A percentile compares a stretch with the other conserved stretches of the same genome.
These are phyloP conservation scores for Saturnispora diversa DNA, from an alignment of 805 yeast genomes.

Conservation along the genomic window DNA sequence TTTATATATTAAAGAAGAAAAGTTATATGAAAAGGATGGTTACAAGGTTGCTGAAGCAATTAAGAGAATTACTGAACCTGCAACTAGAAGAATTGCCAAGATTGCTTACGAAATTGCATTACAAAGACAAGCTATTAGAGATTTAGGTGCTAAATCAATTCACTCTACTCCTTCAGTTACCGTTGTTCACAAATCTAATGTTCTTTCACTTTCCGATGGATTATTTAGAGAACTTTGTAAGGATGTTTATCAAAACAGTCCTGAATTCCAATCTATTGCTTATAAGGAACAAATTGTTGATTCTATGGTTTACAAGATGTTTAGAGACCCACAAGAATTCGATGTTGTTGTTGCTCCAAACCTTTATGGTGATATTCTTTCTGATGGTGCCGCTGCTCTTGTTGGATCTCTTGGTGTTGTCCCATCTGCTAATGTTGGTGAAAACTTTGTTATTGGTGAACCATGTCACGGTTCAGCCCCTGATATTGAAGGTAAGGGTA, in stretches of 20 bases:
- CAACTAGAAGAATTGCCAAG: constrained; percentile 77
- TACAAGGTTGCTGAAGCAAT: constrained; percentile 93
- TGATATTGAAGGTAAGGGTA: constrained; percentile 92
- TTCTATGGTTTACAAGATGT: constrained; percentile 98
- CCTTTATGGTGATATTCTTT: constrained; percentile 92
- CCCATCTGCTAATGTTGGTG: constrained; percentile 97
- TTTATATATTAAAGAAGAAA: constrained; percentile 90
- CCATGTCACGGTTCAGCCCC: constrained; percentile 99
- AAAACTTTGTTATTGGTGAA: constrained; percentile 92
- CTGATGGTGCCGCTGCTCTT: constrained; percentile 97
- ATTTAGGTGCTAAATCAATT: constrained; percentile 47
- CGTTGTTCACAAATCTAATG: constrained; percentile 95
- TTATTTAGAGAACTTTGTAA: constrained; percentile 85
- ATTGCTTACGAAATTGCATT: constrained; percentile 90
- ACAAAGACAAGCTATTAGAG: constrained; percentile 77
- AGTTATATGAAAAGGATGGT: constrained; percentile 68
- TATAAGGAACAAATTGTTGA: constrained; percentile 96
- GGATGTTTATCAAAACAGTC: constrained; percentile 49
- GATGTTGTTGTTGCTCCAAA: constrained; percentile 99
- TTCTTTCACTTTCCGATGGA: constrained; percentile 87
- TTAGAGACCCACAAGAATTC: constrained; percentile 95
- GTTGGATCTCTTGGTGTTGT: constrained; percentile 98
- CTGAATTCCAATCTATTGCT: constrained; percentile 50
- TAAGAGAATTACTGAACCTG: constrained; percentile 88
- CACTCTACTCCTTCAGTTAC: constrained; percentile 61